These are phyloP conservation scores for Tolypocladium endophyticum DNA, from an alignment of 2,329 filamentous ascomycete species.

Conservation along the genomic window DNA sequence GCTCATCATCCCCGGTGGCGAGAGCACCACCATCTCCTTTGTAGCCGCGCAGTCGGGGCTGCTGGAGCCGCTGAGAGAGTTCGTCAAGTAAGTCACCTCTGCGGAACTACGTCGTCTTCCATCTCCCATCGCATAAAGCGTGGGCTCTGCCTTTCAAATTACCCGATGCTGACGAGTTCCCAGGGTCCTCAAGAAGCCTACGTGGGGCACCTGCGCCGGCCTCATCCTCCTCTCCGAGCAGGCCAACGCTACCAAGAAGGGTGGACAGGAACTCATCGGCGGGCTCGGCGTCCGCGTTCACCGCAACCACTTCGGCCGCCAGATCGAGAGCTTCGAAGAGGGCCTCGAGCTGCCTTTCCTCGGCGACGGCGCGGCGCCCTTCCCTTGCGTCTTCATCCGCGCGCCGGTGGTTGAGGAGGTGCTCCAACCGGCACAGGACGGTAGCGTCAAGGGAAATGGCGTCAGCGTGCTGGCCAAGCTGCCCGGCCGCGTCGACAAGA, in stretches of 20 bases:
- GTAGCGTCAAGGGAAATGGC: slow-evolving; percentile 5
- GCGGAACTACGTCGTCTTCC: too few species aligned
- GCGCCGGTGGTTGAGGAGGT: slow-evolving; percentile 87
- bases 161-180: slow-evolving; percentile 6
- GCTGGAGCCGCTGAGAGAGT: slow-evolving; percentile 74
- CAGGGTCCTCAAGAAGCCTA: slow-evolving; percentile 66
- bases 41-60: slow-evolving; percentile 74
- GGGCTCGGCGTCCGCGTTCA: slow-evolving; percentile 85
- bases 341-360: slow-evolving; percentile 66
- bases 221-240: slow-evolving; percentile 83
- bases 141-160: too few species aligned
- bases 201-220: slow-evolving; percentile 94
- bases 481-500: slow-evolving; percentile 27
- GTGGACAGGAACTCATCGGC: slow-evolving; percentile 86
- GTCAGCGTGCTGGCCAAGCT: slow-evolving; percentile 44
- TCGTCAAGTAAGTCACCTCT: slow-evolving; percentile 66
- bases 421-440: slow-evolving; percentile 30
- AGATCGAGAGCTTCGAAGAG: slow-evolving; percentile 83
- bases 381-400: slow-evolving; percentile 83
- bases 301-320: slow-evolving; percentile 88
- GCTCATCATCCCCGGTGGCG: slow-evolving; percentile 84
- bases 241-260: slow-evolving; percentile 79
- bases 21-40: slow-evolving; percentile 87
- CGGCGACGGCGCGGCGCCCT: slow-evolving; percentile 26
- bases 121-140: too few species aligned